Conservation (phyloP, 2,329 filamentous ascomycete genomes). For the Phyllosticta capitalensis region DNA sequence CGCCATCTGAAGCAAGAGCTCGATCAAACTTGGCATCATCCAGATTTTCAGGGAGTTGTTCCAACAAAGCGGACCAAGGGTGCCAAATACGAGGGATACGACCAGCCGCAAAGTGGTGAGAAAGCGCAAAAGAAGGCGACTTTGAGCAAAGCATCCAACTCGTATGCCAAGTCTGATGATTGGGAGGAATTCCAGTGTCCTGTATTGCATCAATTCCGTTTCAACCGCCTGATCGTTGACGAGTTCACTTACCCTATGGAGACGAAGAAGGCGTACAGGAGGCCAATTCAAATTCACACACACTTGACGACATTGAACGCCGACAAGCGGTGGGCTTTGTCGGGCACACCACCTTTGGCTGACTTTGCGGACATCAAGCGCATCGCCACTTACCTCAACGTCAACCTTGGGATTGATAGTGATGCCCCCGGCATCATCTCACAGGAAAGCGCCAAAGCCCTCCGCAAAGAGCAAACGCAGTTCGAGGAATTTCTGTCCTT, state of each 20-base stretch:
- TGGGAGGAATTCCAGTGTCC: conserved; percentile 23
- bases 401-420: conserved; percentile 47
- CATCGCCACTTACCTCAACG: conserved; percentile 47
- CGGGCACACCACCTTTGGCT: conserved; percentile 50
- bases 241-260: conserved; percentile 51
- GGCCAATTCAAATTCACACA: conserved; percentile 15
- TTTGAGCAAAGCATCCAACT: neutral
- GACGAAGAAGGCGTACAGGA: conserved; percentile 8
- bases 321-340: conserved; percentile 51
- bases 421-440: conserved; percentile 23
- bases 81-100: conserved; percentile 8
- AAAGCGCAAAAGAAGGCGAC: neutral
- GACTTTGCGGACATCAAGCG: conserved; percentile 51
- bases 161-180: conserved; percentile 5
- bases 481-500: conserved; percentile 49
- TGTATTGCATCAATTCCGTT: conserved; percentile 51
- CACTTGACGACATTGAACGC: conserved; percentile 39
- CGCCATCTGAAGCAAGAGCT: conserved; percentile 17
- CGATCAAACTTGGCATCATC: conserved; percentile 20
- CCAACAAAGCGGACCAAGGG: conserved; percentile 27
- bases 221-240: conserved; percentile 52
- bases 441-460: neutral
- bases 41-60: conserved; percentile 27
- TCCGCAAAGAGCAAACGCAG: conserved; percentile 34
- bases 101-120: neutral